Evolutionary conservation across 1,284 basidiomycete species (phyloP).

Genomic region (Laetiporus sulphureus): DNA sequence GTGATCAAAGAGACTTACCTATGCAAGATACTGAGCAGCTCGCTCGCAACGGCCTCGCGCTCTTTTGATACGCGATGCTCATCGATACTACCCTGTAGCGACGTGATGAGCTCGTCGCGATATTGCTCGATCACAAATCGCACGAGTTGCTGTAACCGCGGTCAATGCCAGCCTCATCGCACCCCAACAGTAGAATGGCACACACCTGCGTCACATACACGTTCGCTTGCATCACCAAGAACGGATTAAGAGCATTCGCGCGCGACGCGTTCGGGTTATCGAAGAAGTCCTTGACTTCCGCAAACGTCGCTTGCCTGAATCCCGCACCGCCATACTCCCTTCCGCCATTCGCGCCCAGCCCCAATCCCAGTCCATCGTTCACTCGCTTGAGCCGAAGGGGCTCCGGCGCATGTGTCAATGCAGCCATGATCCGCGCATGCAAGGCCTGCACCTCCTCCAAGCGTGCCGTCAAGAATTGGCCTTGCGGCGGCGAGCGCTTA

Average conservation of each 20-base stretch:
- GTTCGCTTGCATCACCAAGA: conserved; percentile 85
- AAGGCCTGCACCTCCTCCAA: conserved; percentile 75
- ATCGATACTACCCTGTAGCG: conserved; percentile 58
- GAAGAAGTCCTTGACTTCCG: conserved; percentile 84
- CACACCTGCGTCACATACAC: conserved; percentile 80
- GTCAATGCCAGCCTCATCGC: conserved; percentile 5
- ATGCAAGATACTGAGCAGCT: conserved; percentile 77
- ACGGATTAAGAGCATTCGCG: conserved; percentile 78
- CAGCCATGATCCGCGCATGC: conserved; percentile 64
- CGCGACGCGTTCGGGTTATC: conserved; percentile 81
- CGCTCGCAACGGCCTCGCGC: conserved; percentile 69
- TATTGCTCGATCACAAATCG: conserved; percentile 87
- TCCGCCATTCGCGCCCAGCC: too few relatives aligned
- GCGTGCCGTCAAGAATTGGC: conserved; percentile 74
- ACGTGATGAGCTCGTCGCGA: conserved; percentile 69
- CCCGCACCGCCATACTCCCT: conserved; percentile 63
- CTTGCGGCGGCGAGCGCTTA: conserved; percentile 76
- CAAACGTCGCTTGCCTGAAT: conserved; percentile 75
- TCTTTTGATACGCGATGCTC: conserved; percentile 63
- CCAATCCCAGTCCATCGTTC: conserved; percentile 39
- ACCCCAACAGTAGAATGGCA: background rate
- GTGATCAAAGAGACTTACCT: too few relatives aligned
- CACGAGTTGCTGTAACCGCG: conserved; percentile 76
- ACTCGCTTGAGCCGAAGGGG: conserved; percentile 60
- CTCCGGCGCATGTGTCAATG: conserved; percentile 65